phyloP scores from a whole-genome alignment of 2,329 filamentous ascomycete genomes.

The Spiromastix sp. region DNA sequence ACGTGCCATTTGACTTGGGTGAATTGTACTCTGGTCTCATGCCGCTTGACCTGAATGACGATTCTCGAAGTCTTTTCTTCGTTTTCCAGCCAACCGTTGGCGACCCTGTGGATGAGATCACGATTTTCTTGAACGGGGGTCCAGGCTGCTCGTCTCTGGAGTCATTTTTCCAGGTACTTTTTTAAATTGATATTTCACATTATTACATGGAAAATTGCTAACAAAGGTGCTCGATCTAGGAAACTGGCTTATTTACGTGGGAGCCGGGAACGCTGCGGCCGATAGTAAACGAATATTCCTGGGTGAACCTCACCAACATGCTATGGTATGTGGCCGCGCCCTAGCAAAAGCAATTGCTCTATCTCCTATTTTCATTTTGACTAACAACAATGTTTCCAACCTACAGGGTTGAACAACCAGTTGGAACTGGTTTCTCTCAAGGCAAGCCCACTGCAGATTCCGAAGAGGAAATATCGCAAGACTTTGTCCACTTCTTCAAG shows the following conservation, averaged over 20 bases:
- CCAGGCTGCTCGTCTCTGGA: slow-evolving; percentile 50
- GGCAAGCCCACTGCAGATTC: slow-evolving; percentile 54
- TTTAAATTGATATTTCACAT: no score
- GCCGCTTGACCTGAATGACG: slow-evolving; percentile 40
- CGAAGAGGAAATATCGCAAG: slow-evolving; percentile 57
- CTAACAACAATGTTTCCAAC: no score
- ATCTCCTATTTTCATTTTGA: background rate
- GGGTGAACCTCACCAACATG: slow-evolving; percentile 66
- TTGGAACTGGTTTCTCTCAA: slow-evolving; percentile 57
- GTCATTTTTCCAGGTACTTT: slow-evolving; percentile 62
- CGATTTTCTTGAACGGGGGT: slow-evolving; percentile 43
- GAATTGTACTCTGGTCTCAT: slow-evolving; percentile 41
- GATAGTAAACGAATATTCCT: slow-evolving; percentile 58
- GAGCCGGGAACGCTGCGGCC: slow-evolving; percentile 56
- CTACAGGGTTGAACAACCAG: slow-evolving; percentile 27
- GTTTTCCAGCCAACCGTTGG: slow-evolving; percentile 40
- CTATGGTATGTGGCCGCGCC: slow-evolving; percentile 68
- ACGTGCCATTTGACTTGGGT: slow-evolving; percentile 58
- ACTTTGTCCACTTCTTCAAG: slow-evolving; percentile 70
- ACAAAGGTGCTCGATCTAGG: no score
- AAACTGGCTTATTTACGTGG: slow-evolving; percentile 67
- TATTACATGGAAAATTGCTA: no score
- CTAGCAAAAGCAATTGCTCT: slow-evolving; percentile 47
- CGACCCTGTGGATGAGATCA: slow-evolving; percentile 34
- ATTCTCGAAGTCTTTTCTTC: slow-evolving; percentile 38